Base-by-base conservation (phyloP, 192 early-diverging fungal species). In the Linnemannia schmuckeri region DNA sequence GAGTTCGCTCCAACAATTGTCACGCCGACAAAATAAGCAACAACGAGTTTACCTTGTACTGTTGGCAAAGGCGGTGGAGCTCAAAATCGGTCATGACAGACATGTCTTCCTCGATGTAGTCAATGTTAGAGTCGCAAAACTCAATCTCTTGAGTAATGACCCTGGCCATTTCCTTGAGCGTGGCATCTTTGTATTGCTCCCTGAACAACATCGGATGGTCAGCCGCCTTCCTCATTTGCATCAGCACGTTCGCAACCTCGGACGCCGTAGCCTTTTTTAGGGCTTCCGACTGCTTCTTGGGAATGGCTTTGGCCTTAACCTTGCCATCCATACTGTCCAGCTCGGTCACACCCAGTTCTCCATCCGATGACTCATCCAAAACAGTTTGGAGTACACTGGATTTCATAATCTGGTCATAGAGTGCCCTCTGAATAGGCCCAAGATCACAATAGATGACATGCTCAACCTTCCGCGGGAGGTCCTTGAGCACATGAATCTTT, bases 101-200 rank as follows among this genome's bases (percentile, higher is more conserved):
- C 96, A 98, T 96, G 75, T 98, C 97, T 83, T 98, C 97, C 61
- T 91, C 89, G 30, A 98, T 91, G 80, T 94, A 97, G 37, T 95
- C 74, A 68, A 92, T 91, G 47, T 93, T 92, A 0, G 95, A 92
- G 68, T 97, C 96, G 72, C 93, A 92, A 81, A 96, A 97, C 66
- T 95, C 90, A 1, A 91, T 87, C 85, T 97, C 97, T 83, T 92
- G 76, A 68, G 92, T 91, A 33, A 97, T 92, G 52, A 77, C 82
- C 73, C 92, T 93, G 30, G 95, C 91, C 93, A 98, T 97, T 17
- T 88, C 79, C 61, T 88, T 79, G 5, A 98, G 69, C 54, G 87
- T 89, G 0, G 79, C 83, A 77, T 92, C 88, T 0, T 84, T 88
- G 82, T 96, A 98, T 3, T 89, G 78, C 70, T 91, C 85, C 70